Conservation (phyloP, 2,329 filamentous ascomycete genomes). For the Byssochlamys sp. region DNA sequence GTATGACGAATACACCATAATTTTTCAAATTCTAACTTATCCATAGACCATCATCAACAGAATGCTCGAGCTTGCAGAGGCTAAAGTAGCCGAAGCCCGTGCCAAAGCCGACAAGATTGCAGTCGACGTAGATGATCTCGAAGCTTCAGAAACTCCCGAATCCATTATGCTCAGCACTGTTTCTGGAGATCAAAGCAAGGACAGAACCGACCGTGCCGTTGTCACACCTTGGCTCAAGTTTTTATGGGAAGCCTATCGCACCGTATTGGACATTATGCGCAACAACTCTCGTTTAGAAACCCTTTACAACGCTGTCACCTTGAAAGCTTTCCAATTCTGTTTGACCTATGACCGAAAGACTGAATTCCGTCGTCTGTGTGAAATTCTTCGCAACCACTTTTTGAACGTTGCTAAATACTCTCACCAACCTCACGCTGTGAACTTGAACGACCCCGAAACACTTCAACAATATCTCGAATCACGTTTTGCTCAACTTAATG, state of each 20-base stretch:
- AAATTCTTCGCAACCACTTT: conserved; percentile 94
- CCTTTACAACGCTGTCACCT: conserved; percentile 95
- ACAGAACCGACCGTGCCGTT: conserved; percentile 93
- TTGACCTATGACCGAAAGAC: conserved; percentile 97
- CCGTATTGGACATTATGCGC: conserved; percentile 93
- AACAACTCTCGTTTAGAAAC: conserved; percentile 97
- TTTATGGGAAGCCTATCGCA: conserved; percentile 97
- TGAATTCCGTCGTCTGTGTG: conserved; percentile 95
- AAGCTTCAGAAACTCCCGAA: conserved; percentile 93
- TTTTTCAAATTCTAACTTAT: not conserved
- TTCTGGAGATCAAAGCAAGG: conserved; percentile 91
- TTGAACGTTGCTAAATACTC: conserved; percentile 99
- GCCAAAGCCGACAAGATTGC: conserved; percentile 87
- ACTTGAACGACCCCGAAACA: conserved; percentile 93
- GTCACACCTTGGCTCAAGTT: conserved; percentile 99
- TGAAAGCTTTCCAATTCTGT: conserved; percentile 98
- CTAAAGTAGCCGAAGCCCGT: conserved; percentile 92
- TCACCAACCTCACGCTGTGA: conserved; percentile 97
- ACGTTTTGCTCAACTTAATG: conserved; percentile 95
- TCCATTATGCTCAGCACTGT: conserved; percentile 96
- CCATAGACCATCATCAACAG: conserved; percentile 80
- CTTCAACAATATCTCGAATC: conserved; percentile 95
- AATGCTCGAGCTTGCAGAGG: conserved; percentile 93
- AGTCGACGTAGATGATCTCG: conserved; percentile 80
- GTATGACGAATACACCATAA: too few relatives aligned